Evolutionary conservation across 305 asterid species (phyloP).

Genomic region (Ilex paraguariensis): DNA sequence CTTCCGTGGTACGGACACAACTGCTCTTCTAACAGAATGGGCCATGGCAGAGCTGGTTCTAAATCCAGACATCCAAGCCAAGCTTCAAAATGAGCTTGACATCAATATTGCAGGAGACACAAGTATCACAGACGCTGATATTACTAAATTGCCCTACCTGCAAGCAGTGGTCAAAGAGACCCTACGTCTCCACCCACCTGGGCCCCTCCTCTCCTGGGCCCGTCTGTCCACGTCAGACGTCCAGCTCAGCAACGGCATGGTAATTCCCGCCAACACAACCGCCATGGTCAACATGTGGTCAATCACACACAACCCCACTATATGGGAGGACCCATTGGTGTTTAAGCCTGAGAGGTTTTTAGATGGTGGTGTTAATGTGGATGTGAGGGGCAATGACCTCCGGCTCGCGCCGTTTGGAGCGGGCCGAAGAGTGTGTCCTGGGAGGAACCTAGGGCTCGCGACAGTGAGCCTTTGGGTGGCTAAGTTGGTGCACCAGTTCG

Average conservation of each 20-base stretch:
- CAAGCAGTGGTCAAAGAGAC: slow-evolving; percentile 54
- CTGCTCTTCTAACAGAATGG: slow-evolving; percentile 59
- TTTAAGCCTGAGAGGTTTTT: slow-evolving; percentile 54
- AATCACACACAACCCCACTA: slow-evolving; percentile 42
- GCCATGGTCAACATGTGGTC: slow-evolving; percentile 86
- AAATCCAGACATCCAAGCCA: slow-evolving; percentile 36
- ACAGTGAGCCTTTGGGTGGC: slow-evolving; percentile 55
- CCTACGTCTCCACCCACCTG: slow-evolving; percentile 56
- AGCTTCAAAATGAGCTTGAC: slow-evolving; percentile 28
- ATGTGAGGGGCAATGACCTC: slow-evolving; percentile 50
- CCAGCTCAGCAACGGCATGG: slow-evolving; percentile 49
- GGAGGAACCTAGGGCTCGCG: slow-evolving; percentile 42
- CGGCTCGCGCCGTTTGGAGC: slow-evolving; percentile 70
- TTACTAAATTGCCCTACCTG: slow-evolving; percentile 38
- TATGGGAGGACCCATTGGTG: slow-evolving; percentile 37
- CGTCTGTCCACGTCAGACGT: slow-evolving; percentile 45
- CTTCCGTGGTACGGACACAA: slow-evolving; percentile 64
- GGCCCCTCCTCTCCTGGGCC: slow-evolving; percentile 66
- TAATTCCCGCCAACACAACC: slow-evolving; percentile 49
- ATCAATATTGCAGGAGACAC: slow-evolving; percentile 1
- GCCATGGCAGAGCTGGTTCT: slow-evolving; percentile 47
- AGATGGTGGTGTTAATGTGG: slow-evolving; percentile 29
- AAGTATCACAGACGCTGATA: slow-evolving; percentile 19
- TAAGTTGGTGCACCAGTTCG: slow-evolving; percentile 34
- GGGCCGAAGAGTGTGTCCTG: slow-evolving; percentile 60